phyloP scores from a whole-genome alignment of 1,284 basidiomycete genomes.

The Sporisorium sorghi region DNA sequence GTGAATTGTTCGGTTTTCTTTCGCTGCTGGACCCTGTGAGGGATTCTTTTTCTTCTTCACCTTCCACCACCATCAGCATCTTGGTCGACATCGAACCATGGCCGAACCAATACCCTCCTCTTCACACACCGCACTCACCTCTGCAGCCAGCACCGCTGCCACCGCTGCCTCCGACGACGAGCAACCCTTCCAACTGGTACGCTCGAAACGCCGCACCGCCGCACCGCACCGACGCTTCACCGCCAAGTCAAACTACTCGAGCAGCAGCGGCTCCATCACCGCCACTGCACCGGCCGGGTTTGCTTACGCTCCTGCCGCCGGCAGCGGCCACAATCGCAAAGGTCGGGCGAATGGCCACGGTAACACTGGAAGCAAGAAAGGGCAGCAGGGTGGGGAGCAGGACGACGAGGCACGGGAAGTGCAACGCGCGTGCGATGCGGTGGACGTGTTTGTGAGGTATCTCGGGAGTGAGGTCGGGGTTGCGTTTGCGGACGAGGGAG shows the following conservation, averaged over 20 bases:
- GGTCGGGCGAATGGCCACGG: too few species aligned
- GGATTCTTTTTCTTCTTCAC: background rate
- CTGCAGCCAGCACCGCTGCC: too few species aligned
- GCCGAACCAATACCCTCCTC: too few species aligned
- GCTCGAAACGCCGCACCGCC: conserved; percentile 2
- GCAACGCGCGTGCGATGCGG: background rate
- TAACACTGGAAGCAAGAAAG: too few species aligned
- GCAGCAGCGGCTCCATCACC: conserved; percentile 13
- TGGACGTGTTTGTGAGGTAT: conserved; percentile 20
- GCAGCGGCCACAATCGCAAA: background rate
- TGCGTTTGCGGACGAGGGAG: background rate
- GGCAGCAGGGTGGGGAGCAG: background rate
- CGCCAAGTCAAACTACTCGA: background rate
- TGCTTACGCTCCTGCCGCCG: background rate
- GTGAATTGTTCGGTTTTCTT: conserved; percentile 10
- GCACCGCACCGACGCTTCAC: background rate
- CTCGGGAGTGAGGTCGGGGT: background rate
- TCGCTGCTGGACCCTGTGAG: background rate
- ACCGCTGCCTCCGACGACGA: too few species aligned
- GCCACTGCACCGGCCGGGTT: conserved; percentile 1
- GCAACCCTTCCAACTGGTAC: conserved; percentile 6
- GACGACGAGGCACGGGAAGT: background rate
- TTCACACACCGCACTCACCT: too few species aligned
- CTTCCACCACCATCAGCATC: background rate
- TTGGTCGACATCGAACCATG: background rate